Base-by-base conservation (phyloP, 225 moss, liverwort and hornwort species). In the Climacium dendroides region DNA sequence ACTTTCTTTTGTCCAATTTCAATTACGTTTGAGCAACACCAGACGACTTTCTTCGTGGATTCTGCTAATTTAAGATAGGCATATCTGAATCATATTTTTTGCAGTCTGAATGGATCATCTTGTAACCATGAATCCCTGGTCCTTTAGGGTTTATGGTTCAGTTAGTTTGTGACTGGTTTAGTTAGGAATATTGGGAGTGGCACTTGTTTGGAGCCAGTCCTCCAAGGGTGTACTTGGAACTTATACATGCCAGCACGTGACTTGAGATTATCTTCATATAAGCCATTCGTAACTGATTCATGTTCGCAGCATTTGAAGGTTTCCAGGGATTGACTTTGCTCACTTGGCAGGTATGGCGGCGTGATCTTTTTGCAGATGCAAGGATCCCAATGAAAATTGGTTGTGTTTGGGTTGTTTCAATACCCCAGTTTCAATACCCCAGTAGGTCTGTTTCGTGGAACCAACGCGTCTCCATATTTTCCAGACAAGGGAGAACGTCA, bases 331-430 rank as follows among this genome's bases (percentile, higher is more conserved):
- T 66, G 29, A 13, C 32, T 53, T 79, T 48, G 43, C 83, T 89
- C 65, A 90, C 48, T 62, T 73, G 53, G 25, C 48, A 82, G 78
- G 19, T 29, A 11, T 13, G 82, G 79, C 8, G 86, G 78, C 29
- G 8, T 70, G 52, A 73, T 85, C 61, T 50, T 70, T 74, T 35
- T 87, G 94, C 87, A 94, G 94, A 58, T 94, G 93, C 85, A 79
- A 91, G 74, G 93, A 95, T 50, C 91, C 93, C 29, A 82, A 59
- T 32, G 95, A 95, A 80, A 95, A 95, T 67, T 95, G 95, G 95
- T 39, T 95, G 52, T 95, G 95, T 83, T 66, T 95, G 58, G 87
- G 89, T 82, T 95, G 95, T 48, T n/a, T n/a, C n/a, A n/a, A n/a
- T n/a, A n/a, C n/a, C n/a, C n/a, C n/a, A n/a, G n/a, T n/a, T n/a